Evolutionary conservation across 495 filamentous ascomycete species (phyloP), one percentile per base, ranked within the genome.

Genomic region (Glutinoglossum americanum): DNA sequence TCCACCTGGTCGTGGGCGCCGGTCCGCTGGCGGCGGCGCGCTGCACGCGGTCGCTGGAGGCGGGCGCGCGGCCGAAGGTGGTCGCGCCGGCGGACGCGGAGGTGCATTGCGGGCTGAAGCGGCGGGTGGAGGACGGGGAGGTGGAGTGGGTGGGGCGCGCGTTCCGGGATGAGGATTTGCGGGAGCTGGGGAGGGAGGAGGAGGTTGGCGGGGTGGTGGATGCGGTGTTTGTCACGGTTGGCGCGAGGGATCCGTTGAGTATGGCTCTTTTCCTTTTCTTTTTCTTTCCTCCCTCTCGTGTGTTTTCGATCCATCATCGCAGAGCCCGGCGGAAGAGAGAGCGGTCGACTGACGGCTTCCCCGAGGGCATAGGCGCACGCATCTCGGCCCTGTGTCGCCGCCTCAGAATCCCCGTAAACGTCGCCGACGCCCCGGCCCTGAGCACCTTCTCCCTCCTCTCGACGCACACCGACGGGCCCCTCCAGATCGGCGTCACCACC

Each of bases 401-500:
- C 28, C 74, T 90, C 51, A 78, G 92, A 26, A 92, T 97, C 57
- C 90, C 93, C 8, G 75, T 97, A 63, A 98, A 98, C 68, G 87
- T 96, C 7, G 76, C 86, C 57, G 92, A 98, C 70, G 78, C 87
- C 0, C 88, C 89, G 0, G 73, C 77, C 39, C 79, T 96, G n/a
- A 94, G 87, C 69, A 83, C 86, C 11, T 97, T 98, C 67, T 85
- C 83, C 9, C 73, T 98, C 53, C 82, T 97, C 17, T 87, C 88
- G 28, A 88, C 84, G 5, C 82, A 96, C 65, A 79, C 79, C 48
- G 88, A 95, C 65, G 92, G 92, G 0, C 93, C 92, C 41, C 73
- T 98, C 30, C 92, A 98, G 63, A 83, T 98, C 60, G 92, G 90
- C 49, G 86, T 97, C 54, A 97, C 92, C 3, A 98, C 92, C 1